Percentiles rank a stretch among this genome's conserved stretches.
phyloP scores from a whole-genome alignment of 1,284 basidiomycete genomes.

The Laetiporus sulphureus region DNA sequence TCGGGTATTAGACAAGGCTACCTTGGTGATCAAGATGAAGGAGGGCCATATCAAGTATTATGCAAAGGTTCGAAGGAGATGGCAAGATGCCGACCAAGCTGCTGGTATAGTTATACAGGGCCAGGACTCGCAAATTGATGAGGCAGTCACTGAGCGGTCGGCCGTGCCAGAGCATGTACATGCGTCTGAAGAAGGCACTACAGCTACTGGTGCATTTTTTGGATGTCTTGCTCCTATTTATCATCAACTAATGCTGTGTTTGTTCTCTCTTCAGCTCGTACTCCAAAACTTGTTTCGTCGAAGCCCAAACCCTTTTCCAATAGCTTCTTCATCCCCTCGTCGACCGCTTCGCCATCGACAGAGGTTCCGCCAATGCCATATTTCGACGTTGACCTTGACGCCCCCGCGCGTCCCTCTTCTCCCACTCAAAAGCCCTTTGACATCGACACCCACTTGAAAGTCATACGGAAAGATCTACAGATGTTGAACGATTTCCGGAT shows the following conservation, averaged over 20 bases:
- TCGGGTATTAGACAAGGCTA: constrained; percentile 45
- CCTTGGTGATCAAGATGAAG: constrained; percentile 38
- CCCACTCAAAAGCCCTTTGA: constrained; percentile 37
- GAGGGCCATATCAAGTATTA: constrained; percentile 39
- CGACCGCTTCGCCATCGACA: constrained; percentile 14
- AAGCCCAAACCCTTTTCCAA: too few relatives aligned
- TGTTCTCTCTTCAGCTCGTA: too few relatives aligned
- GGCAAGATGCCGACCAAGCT: constrained; percentile 12
- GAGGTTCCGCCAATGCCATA: constrained; percentile 1
- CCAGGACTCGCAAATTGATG: too few relatives aligned
- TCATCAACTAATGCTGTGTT: too few relatives aligned
- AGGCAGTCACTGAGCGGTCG: too few relatives aligned
- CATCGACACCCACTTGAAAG: constrained; percentile 44
- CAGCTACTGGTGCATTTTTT: too few relatives aligned
- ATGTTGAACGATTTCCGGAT: constrained; percentile 39
- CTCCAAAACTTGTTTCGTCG: too few relatives aligned
- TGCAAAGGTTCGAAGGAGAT: constrained; percentile 19
- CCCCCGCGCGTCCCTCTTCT: constrained; percentile 15
- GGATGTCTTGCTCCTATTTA: too few relatives aligned
- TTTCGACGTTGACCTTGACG: constrained; percentile 28
- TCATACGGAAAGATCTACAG: constrained; percentile 46
- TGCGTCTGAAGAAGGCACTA: too few relatives aligned
- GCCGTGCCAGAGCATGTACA: too few relatives aligned
- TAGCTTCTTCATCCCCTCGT: constrained; percentile 18
- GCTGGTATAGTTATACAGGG: too few relatives aligned